Conservation (phyloP, 2,329 filamentous ascomycete species). For the Salinomyces thailandicus region DNA sequence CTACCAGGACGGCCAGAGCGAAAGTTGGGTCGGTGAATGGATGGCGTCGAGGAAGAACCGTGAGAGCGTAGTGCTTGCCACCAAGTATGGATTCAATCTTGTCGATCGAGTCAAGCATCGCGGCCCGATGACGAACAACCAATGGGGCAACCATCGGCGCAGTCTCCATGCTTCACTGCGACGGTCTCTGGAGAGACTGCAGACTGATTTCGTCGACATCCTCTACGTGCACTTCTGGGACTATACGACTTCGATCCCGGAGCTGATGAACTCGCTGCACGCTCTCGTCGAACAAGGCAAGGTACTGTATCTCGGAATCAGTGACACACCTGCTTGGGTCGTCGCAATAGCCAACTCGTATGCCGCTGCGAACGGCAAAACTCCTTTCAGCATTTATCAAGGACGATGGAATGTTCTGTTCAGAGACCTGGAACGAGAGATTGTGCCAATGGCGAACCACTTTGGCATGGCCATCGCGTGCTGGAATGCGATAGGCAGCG, state of each 20-base stretch:
- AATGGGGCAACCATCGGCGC: too few species aligned
- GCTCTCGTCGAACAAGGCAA: constrained; percentile 49
- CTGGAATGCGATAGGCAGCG: constrained; percentile 46
- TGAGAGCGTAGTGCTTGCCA: constrained; percentile 53
- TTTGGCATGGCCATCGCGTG: too few species aligned
- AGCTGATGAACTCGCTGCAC: constrained; percentile 59
- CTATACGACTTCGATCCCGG: constrained; percentile 50
- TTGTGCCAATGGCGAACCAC: constrained; percentile 58
- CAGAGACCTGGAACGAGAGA: constrained; percentile 46
- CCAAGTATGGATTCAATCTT: too few species aligned
- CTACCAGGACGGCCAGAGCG: constrained; percentile 25
- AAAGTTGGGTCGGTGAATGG: constrained; percentile 24
- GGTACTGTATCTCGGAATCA: constrained; percentile 56
- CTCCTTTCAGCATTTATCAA: constrained; percentile 59
- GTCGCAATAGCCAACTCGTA: constrained; percentile 48
- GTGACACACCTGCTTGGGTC: constrained; percentile 57
- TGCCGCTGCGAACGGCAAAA: constrained; percentile 57
- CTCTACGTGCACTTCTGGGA: constrained; percentile 44
- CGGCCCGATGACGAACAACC: too few species aligned
- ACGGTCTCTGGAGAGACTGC: too few species aligned
- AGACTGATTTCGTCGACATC: constrained; percentile 59
- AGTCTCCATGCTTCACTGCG: too few species aligned
- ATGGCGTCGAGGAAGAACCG: constrained; percentile 28
- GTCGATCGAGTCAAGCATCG: too few species aligned
- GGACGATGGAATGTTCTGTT: constrained; percentile 51